These are phyloP conservation scores for Tilletia walkeri DNA, from an alignment of 1,284 basidiomycete species.

Conservation along the genomic window DNA sequence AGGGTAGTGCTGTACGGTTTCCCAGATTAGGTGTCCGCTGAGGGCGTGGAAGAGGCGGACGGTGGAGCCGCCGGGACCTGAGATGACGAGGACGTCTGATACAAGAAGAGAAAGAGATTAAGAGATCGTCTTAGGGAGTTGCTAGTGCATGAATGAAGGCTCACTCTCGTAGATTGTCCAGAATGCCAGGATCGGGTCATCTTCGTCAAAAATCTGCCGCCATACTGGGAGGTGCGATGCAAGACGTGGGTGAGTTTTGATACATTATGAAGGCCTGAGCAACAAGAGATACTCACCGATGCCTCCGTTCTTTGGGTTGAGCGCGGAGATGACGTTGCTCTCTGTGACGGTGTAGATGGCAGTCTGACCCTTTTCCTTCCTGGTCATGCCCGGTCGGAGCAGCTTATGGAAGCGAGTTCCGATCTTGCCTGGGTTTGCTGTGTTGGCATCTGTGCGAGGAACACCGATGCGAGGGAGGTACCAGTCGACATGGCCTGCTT, in stretches of 20 bases:
- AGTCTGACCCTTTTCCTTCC: constrained; percentile 57
- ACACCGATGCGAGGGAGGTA: constrained; percentile 40
- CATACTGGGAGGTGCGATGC: constrained; percentile 64
- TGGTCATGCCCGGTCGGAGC: constrained; percentile 40
- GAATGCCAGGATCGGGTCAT: constrained; percentile 72
- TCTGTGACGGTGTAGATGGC: constrained; percentile 70
- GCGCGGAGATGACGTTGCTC: constrained; percentile 74
- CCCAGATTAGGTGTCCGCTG: constrained; percentile 70
- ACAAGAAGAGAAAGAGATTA: not conserved
- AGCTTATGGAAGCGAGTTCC: constrained; percentile 55
- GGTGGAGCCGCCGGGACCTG: constrained; percentile 70
- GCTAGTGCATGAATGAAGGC: constrained; percentile 18
- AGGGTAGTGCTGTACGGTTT: constrained; percentile 58
- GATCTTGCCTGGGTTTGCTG: constrained; percentile 8
- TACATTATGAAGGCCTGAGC: not conserved
- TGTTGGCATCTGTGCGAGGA: constrained; percentile 22
- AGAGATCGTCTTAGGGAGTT: constrained; percentile 16
- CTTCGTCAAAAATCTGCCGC: constrained; percentile 71
- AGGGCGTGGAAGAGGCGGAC: constrained; percentile 69
- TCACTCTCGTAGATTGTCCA: constrained; percentile 62
- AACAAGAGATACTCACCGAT: constrained; percentile 64
- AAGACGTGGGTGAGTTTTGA: not conserved
- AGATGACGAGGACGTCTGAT: constrained; percentile 66
- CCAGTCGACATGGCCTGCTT: constrained; percentile 38
- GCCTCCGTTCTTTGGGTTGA: constrained; percentile 70